Conservation (phyloP, 2,329 filamentous ascomycete genomes). For the Aspergillus uvarum region DNA sequence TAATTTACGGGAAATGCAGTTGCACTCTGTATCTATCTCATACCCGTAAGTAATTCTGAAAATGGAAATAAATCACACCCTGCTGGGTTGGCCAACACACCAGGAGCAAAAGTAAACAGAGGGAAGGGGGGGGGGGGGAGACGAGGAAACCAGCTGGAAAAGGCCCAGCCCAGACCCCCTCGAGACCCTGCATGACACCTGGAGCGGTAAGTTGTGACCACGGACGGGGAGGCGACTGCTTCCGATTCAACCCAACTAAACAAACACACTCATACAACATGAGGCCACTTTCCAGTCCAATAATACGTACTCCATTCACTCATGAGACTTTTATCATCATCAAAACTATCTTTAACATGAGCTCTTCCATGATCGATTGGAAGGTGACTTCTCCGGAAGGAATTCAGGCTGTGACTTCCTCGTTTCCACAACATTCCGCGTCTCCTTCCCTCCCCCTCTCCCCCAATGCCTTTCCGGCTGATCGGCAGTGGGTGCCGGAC, state of each 20-base stretch:
- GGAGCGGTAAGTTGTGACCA: not conserved
- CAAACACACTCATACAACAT: not conserved
- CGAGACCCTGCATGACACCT: not conserved
- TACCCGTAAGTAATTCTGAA: not conserved
- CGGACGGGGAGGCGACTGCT: not conserved
- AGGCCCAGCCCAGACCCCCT: not conserved
- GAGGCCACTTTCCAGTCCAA: not conserved
- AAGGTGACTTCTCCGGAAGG: too few species aligned
- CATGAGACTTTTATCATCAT: too few species aligned
- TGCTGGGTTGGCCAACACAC: not conserved
- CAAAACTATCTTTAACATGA: too few species aligned
- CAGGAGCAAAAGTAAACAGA: too few species aligned
- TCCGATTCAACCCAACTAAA: not conserved
- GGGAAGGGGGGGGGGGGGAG: too few species aligned
- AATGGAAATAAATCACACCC: not conserved
- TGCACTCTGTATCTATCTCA: not conserved
- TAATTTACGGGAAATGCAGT: not conserved
- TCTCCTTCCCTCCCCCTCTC: not conserved
- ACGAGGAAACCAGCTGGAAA: not conserved
- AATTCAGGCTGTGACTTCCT: too few species aligned
- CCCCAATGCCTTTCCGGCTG: not conserved
- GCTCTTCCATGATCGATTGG: too few species aligned
- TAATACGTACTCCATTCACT: too few species aligned
- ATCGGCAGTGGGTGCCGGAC: constrained; percentile 6
- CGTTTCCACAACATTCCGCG: not conserved